Evolutionary conservation across 805 yeast genomes (phyloP).

Genomic region (Barnettozyma sp.): DNA sequence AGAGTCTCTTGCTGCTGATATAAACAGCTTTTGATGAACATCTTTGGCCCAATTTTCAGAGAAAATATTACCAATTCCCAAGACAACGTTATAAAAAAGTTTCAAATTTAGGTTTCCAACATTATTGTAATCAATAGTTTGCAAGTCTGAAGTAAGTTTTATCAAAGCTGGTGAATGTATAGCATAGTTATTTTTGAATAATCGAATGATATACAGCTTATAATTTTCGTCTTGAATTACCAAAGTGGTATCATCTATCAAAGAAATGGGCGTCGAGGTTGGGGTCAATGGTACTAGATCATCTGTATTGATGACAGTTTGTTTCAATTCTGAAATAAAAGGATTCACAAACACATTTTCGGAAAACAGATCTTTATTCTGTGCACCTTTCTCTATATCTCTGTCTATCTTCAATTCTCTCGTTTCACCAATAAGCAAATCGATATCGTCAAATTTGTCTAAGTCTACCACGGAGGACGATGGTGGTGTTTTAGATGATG

Average conservation of each 20-base stretch:
- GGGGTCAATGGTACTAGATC: background rate
- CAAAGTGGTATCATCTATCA: constrained; percentile 3
- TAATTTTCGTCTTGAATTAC: constrained; percentile 9
- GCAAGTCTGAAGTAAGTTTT: constrained; percentile 12
- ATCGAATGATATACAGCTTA: constrained; percentile 5
- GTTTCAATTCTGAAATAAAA: constrained; percentile 5
- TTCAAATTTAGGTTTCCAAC: constrained; percentile 17
- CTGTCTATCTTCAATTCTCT: background rate
- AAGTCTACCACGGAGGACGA: background rate
- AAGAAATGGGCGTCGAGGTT: constrained; percentile 4
- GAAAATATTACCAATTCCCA: constrained; percentile 24
- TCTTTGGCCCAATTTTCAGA: constrained; percentile 13
- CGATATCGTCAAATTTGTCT: background rate
- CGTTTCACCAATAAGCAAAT: constrained; percentile 2
- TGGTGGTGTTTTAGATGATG: constrained; percentile 1
- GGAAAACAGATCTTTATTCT: background rate
- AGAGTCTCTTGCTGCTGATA: constrained; percentile 23
- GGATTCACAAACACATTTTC: constrained; percentile 4
- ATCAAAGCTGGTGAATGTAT: constrained; percentile 17
- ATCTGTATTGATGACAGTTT: background rate
- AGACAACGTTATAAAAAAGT: constrained; percentile 22
- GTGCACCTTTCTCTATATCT: background rate
- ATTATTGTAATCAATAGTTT: constrained; percentile 16
- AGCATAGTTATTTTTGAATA: constrained; percentile 11
- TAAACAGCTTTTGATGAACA: constrained; percentile 15